Base-by-base conservation (phyloP, 2,329 filamentous ascomycete species). In the Annulohypoxylon truncatum region DNA sequence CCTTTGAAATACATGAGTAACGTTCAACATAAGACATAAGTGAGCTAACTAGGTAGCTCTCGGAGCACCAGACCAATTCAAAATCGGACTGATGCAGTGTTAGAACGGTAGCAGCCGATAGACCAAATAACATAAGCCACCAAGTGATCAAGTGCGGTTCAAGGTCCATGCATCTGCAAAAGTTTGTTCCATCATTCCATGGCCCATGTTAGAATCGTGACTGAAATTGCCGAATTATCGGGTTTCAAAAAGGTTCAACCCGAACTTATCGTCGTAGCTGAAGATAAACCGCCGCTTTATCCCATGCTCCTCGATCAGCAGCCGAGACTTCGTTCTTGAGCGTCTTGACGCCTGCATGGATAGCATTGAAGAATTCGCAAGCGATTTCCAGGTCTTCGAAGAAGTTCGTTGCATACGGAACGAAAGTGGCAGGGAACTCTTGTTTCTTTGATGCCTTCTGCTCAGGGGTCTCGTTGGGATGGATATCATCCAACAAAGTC, bases 401-500 rank as follows among this genome's bases (percentile, higher is more conserved):
- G 66, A 90, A 83, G 47, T 87, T 79, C 38, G 85, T 82, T 9
- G 87, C 86, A 71, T 82, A 85, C 1, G 89, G 88, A n/a, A 90
- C 83, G 71, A 82, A 88, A 12, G 77, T 82, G 53, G 74, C 76
- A 2, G 85, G 83, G 73, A 89, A 90, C 5, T 79, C 78, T n/a
- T 78, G 68, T 63, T 85, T 82, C 61, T 84, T 83, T 3, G 73
- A 70, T 20, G 79, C 77, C 50, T 83, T 82, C 57, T 79, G 75
- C 56, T 85, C 83, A 2, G 78, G 79, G 8, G 85, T 82, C 66
- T 91, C 85, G 7, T 82, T 79, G 18, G 85, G 83, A 53, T 87
- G 85, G 51, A 94, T 82, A 63, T 94, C 91, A 71, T 93, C 91
- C 20, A 93, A 85, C 75, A 92, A 92, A 7, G 91, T 93, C 78